Evolutionary conservation across 169 alveolate genomes (phyloP).

Genomic region (Plasmodium yoelii): DNA sequence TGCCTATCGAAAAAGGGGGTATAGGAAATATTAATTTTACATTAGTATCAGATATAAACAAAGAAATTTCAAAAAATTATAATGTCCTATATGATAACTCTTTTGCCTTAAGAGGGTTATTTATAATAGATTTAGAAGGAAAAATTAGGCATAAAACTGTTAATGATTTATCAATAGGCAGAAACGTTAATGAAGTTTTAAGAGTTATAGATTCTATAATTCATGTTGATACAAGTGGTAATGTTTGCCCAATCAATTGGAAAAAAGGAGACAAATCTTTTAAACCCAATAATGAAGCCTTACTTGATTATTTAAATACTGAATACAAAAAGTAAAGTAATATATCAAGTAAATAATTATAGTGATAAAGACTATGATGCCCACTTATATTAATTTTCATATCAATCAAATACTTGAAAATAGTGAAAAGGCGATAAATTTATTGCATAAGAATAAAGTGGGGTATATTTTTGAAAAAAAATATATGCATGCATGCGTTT

Average conservation of each 20-base stretch:
- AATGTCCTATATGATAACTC: constrained; percentile 83
- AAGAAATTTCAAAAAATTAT: constrained; percentile 80
- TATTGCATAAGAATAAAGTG: too few species aligned
- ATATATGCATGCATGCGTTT: too few species aligned
- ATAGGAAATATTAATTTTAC: constrained; percentile 83
- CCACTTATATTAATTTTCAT: too few species aligned
- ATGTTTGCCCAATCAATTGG: constrained; percentile 89
- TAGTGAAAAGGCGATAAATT: too few species aligned
- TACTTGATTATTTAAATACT: constrained; percentile 39
- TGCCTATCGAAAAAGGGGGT: constrained; percentile 84
- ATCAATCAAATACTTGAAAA: too few species aligned
- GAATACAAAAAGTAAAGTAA: constrained; percentile 16
- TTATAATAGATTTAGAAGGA: constrained; percentile 82
- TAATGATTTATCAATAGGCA: constrained; percentile 85
- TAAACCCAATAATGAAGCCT: constrained; percentile 41
- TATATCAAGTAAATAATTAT: background rate
- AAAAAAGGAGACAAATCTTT: constrained; percentile 81
- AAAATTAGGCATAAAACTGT: constrained; percentile 83
- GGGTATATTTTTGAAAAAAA: too few species aligned
- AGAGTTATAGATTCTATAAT: constrained; percentile 85
- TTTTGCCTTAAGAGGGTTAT: constrained; percentile 84
- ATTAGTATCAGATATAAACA: constrained; percentile 83
- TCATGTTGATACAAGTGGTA: constrained; percentile 82
- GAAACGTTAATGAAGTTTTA: constrained; percentile 86
- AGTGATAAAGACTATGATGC: too few species aligned